Evolutionary conservation across 2,329 filamentous ascomycete genomes (phyloP).

Genomic region (Talaromyces sp.): DNA sequence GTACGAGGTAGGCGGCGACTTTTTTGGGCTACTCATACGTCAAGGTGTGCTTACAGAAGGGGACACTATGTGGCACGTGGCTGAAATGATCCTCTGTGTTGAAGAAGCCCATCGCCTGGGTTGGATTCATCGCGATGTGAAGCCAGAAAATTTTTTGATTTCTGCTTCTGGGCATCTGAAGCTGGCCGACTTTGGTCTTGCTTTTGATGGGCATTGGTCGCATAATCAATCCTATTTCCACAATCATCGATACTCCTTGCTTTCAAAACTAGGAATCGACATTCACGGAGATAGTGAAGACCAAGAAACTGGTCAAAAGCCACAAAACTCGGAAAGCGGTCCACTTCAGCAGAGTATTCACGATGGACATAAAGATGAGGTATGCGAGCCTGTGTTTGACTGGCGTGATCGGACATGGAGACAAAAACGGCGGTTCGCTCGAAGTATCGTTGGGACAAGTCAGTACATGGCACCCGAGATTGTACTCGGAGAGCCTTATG

Average conservation of each 20-base stretch:
- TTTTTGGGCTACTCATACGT: constrained; percentile 79
- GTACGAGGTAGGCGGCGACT: constrained; percentile 96
- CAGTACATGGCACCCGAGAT: constrained; percentile 99
- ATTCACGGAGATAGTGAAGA: constrained; percentile 74
- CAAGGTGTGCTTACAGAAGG: constrained; percentile 78
- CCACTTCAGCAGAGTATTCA: neutral
- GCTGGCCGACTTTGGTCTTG: constrained; percentile 93
- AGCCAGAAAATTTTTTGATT: constrained; percentile 96
- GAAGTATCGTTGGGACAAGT: constrained; percentile 88
- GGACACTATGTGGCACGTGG: constrained; percentile 80
- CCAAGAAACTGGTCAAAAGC: constrained; percentile 51
- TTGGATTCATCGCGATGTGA: constrained; percentile 94
- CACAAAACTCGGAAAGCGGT: constrained; percentile 22
- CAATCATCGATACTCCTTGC: constrained; percentile 72
- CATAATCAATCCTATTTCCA: constrained; percentile 87
- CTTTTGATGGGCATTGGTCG: constrained; percentile 92
- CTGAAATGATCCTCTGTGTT: constrained; percentile 93
- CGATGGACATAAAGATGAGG: constrained; percentile 27
- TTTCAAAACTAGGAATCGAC: constrained; percentile 71
- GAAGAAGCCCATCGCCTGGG: constrained; percentile 84
- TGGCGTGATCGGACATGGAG: constrained; percentile 62
- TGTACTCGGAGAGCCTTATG: constrained; percentile 75
- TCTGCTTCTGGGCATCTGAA: constrained; percentile 84
- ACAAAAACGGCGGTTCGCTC: constrained; percentile 69
- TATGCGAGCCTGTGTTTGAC: constrained; percentile 56